These are phyloP conservation scores for Pleurotus djamor DNA, from an alignment of 768 basidiomycete species.

Conservation along the genomic window DNA sequence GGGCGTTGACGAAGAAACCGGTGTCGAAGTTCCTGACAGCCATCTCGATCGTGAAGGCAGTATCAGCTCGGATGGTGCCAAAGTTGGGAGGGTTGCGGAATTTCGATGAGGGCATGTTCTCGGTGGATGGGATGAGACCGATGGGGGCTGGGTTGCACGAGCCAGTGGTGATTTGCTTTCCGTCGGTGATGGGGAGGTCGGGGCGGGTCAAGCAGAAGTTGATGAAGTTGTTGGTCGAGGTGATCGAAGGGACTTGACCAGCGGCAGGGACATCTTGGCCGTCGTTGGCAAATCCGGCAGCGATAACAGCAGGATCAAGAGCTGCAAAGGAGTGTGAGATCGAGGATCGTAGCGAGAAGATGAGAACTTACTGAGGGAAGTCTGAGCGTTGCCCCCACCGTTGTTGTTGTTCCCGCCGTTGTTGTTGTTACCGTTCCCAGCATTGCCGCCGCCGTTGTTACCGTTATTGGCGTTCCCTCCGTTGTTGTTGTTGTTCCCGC, in stretches of 20 bases:
- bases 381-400: conserved; percentile 28
- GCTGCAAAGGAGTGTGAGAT: conserved; percentile 19
- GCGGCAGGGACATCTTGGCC: conserved; percentile 37
- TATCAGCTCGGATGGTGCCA: conserved; percentile 34
- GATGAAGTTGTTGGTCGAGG: conserved; percentile 66
- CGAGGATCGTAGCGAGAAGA: neutral
- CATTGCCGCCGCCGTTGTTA: conserved; percentile 9
- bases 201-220: conserved; percentile 46
- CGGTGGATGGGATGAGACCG: conserved; percentile 41
- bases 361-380: conserved; percentile 28
- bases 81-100: conserved; percentile 41
- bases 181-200: conserved; percentile 51
- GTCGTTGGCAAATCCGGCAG: conserved; percentile 36
- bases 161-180: conserved; percentile 39
- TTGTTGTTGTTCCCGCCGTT: neutral
- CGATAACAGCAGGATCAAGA: conserved; percentile 39
- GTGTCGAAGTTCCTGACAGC: conserved; percentile 32
- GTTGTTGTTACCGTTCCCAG: conserved; percentile 10
- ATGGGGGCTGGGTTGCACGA: conserved; percentile 56
- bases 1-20: conserved; percentile 52
- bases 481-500: neutral
- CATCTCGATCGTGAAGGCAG: conserved; percentile 39
- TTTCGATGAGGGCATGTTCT: conserved; percentile 46
- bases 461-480: neutral
- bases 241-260: conserved; percentile 49